Conservation (phyloP, 164 flowering plant genomes). For the Umbilicus rupestris region DNA sequence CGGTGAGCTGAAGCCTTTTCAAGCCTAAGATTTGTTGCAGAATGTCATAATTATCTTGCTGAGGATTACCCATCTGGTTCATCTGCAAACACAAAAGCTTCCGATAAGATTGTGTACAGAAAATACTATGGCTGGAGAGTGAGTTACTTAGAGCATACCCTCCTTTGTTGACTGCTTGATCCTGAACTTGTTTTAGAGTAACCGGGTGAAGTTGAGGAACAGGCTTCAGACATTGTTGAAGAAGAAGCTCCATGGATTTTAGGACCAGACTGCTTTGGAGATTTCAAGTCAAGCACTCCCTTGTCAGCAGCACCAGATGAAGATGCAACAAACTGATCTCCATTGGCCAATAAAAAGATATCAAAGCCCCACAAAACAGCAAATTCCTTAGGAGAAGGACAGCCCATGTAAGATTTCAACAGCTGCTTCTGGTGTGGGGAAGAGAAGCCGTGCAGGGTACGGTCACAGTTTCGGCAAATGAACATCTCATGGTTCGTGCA, state of each 20-base stretch:
- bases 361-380: conserved; percentile 57
- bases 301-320: conserved; percentile 14
- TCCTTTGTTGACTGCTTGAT: conserved; percentile 19
- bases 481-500: conserved; percentile 53
- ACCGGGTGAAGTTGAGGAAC: conserved; percentile 7
- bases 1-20: conserved; percentile 43
- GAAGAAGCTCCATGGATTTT: conserved; percentile 13
- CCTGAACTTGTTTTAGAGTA: conserved; percentile 16
- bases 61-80: conserved; percentile 12
- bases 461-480: conserved; percentile 50
- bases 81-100: conserved; percentile 18
- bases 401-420: conserved; percentile 42
- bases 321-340: conserved; percentile 12
- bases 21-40: conserved; percentile 57
- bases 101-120: neutral
- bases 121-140: no score
- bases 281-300: conserved; percentile 9
- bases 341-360: conserved; percentile 18
- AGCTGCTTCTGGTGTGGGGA: conserved; percentile 32
- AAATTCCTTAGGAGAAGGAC: conserved; percentile 65
- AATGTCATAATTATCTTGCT: conserved; percentile 25
- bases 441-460: conserved; percentile 24
- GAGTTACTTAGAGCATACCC: conserved; percentile 20
- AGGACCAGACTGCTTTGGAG: conserved; percentile 9
- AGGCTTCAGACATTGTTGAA: no score